Evolutionary conservation across 2,329 filamentous ascomycete species (phyloP).

Genomic region (Ophiocordyceps camponoti-floridani): DNA sequence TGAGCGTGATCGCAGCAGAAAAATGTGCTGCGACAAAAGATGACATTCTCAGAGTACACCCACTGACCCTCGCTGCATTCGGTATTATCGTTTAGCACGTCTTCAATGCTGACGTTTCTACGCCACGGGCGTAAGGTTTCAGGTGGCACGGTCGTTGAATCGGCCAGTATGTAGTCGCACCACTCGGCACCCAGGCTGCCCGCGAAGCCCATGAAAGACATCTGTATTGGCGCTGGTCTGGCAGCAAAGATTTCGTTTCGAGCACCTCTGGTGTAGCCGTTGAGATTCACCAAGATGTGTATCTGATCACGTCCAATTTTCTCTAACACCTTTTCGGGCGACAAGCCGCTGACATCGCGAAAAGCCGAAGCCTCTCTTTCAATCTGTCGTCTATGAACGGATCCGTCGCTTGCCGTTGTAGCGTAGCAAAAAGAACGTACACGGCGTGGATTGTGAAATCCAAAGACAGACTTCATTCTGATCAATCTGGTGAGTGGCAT

Average conservation of each 20-base stretch:
- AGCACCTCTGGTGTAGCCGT: constrained; percentile 93
- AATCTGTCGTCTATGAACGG: constrained; percentile 78
- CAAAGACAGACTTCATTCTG: constrained; percentile 95
- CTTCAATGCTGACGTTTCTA: constrained; percentile 55
- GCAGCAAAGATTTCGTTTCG: constrained; percentile 95
- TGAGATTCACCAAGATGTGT: constrained; percentile 92
- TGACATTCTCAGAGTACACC: constrained; percentile 94
- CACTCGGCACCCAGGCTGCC: constrained; percentile 92
- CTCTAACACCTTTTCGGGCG: constrained; percentile 63
- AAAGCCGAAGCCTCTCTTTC: constrained; percentile 86
- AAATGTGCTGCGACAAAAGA: constrained; percentile 87
- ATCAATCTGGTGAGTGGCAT: not conserved
- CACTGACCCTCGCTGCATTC: constrained; percentile 57
- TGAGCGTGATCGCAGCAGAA: constrained; percentile 97
- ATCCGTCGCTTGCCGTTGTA: constrained; percentile 80
- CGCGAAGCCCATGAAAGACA: constrained; percentile 99
- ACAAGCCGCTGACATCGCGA: constrained; percentile 72
- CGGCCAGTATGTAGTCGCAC: constrained; percentile 94
- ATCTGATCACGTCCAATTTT: constrained; percentile 80
- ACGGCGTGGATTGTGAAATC: constrained; percentile 56
- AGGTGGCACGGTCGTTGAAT: constrained; percentile 68
- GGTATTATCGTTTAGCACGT: constrained; percentile 48
- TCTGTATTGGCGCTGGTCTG: constrained; percentile 84
- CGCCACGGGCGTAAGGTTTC: constrained; percentile 67
- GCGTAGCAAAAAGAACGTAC: constrained; percentile 89